Evolutionary conservation across 139 green algal species (phyloP).

Genomic region (Trebouxia sp.): DNA sequence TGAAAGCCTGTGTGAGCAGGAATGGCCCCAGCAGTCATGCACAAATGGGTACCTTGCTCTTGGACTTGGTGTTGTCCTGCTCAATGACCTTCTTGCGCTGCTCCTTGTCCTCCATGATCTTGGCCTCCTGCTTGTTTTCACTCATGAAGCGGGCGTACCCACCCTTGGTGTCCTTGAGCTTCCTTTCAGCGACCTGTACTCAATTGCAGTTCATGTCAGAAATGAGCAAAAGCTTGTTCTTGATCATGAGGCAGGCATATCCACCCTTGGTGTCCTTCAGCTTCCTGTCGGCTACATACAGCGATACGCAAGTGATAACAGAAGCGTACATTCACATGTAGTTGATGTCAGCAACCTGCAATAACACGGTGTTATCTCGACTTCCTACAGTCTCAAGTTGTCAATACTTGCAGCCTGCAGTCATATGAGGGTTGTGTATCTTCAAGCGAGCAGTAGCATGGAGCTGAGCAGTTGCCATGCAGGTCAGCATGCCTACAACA

Average conservation of each 20-base stretch:
- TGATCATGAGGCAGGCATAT: conserved; percentile 92
- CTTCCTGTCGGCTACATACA: conserved; percentile 69
- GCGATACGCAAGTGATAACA: background rate
- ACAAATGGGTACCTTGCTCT: conserved; percentile 84
- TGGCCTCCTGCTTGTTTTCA: conserved; percentile 72
- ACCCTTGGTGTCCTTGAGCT: conserved; percentile 87
- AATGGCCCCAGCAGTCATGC: background rate
- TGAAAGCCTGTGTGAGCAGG: background rate
- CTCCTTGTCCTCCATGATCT: conserved; percentile 70
- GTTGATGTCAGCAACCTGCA: too few relatives aligned
- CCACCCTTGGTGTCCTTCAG: conserved; percentile 91
- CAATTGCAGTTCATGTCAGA: too few relatives aligned
- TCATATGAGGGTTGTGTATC: too few relatives aligned
- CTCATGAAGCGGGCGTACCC: conserved; percentile 95
- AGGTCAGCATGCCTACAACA: too few relatives aligned
- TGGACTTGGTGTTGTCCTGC: conserved; percentile 85
- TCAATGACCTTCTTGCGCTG: conserved; percentile 65
- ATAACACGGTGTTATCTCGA: too few relatives aligned
- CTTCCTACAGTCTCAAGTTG: too few relatives aligned
- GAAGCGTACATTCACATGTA: too few relatives aligned
- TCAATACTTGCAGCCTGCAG: too few relatives aligned
- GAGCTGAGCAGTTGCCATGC: too few relatives aligned
- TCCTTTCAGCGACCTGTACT: conserved; percentile 67
- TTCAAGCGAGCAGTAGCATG: too few relatives aligned
- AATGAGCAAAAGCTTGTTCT: conserved; percentile 81